Conservation (phyloP, 257 asterid genomes). For the Scutellaria barbata region DNA sequence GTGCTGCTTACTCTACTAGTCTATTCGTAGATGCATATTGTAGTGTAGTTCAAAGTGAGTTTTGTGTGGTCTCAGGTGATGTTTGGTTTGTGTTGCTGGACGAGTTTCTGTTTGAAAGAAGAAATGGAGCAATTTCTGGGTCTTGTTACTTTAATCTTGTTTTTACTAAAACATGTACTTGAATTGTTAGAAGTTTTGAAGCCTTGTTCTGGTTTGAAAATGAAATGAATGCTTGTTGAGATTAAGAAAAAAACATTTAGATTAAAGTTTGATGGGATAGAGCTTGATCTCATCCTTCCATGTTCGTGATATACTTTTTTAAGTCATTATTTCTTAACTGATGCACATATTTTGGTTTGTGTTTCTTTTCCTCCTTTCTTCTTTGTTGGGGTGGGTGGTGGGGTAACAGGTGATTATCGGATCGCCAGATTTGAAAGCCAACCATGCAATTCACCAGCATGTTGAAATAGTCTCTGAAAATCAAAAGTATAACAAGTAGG, state of each 20-base stretch:
- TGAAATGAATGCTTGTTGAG: slow-evolving; percentile 3
- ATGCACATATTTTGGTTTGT: slow-evolving; percentile 4
- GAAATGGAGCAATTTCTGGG: background rate
- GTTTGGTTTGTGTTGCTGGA: slow-evolving; percentile 1
- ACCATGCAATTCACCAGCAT: slow-evolving; percentile 90
- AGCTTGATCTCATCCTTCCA: slow-evolving; percentile 13
- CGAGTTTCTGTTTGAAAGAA: slow-evolving; percentile 4
- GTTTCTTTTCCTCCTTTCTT: slow-evolving; percentile 2
- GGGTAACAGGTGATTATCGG: slow-evolving; percentile 77
- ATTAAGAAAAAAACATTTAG: background rate
- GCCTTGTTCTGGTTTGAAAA: slow-evolving; percentile 20
- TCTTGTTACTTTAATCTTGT: background rate
- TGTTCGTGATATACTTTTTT: background rate
- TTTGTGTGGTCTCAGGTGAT: slow-evolving; percentile 14
- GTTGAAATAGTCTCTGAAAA: slow-evolving; percentile 89
- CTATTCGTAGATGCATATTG: background rate
- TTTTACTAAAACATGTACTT: background rate
- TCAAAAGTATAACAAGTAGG: slow-evolving; percentile 87
- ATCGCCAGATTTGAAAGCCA: slow-evolving; percentile 91
- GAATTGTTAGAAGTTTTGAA: slow-evolving; percentile 17
- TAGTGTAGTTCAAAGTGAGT: background rate
- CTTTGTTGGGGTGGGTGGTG: slow-evolving; percentile 15
- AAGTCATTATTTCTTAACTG: slow-evolving; percentile 11
- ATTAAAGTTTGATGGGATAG: slow-evolving; percentile 6
- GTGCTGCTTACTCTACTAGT: background rate